Base-by-base conservation (phyloP, 371 early-diverging fungal genomes). In the Mortierella sp. region DNA sequence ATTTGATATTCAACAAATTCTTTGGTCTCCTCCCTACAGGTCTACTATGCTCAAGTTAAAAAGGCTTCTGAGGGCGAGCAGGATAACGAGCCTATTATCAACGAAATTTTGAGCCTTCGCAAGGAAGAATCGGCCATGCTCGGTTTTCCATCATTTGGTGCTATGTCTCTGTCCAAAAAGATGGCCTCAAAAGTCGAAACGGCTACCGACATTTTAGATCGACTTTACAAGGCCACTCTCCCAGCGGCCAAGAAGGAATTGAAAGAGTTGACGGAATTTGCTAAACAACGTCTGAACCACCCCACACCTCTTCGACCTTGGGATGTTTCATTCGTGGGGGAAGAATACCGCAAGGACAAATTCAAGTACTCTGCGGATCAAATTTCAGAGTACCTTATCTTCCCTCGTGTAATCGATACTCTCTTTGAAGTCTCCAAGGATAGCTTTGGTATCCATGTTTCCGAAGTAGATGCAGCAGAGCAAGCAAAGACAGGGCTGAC, bases 341-440 rank as follows among this genome's bases (percentile, higher is more conserved):
- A 92, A 64, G 89, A 90, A 48, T 91, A 87, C 67, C 86, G 91
- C 64, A 90, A 91, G 70, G 74, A 86, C 1, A 63, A 86, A 11
- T 88, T 88, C 78, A 87, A 87, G 57, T 91, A 87, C 47, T 89
- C 89, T n/a, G 92, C 91, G 55, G 90, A 91, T 32, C 85, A 88
- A 36, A 88, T 92, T n/a, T 84, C 92, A 1, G 84, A 89, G 65
- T 91, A 90, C 70, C 84, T 92, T 66, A 86, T 88, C 6, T 91
- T 91, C 66, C 90, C 91, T 9, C 86, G 87, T 24, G 92, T 92
- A 1, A 72, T 92, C 45, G 72, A 87, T 11, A 90, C 91, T 1
- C 62, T 92, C 13, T 92, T 92, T 74, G 86, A 85, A 22, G 88
- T 91, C 0, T 88, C 90, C 4, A 77, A 88, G 41, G 86, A 92